Conservation (phyloP, 2,329 filamentous ascomycete species). For the Claviceps humidiphila region DNA sequence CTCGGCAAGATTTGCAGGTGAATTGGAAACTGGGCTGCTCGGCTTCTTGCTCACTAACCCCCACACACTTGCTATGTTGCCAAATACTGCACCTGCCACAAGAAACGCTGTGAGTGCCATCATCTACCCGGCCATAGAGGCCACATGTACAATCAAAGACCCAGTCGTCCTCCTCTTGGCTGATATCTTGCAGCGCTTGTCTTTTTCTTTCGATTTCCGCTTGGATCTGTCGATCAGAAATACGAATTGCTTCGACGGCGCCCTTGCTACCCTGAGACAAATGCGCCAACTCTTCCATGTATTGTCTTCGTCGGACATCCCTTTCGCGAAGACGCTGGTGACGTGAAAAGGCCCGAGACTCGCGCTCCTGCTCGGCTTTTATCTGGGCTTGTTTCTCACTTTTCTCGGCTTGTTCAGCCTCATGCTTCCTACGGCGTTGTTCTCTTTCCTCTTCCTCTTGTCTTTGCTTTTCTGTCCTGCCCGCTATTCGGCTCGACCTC, state of each 20-base stretch:
- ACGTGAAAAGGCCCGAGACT: constrained; percentile 67
- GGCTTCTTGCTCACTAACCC: constrained; percentile 63
- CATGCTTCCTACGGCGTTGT: constrained; percentile 37
- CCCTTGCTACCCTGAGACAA: constrained; percentile 64
- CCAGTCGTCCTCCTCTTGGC: constrained; percentile 71
- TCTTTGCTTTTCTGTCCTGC: constrained; percentile 65
- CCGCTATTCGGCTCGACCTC: constrained; percentile 77
- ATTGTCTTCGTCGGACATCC: constrained; percentile 66
- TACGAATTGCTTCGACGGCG: constrained; percentile 41
- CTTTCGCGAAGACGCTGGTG: constrained; percentile 79
- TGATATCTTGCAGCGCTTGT: constrained; percentile 60
- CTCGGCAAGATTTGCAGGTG: constrained; percentile 65
- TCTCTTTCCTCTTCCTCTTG: constrained; percentile 59
- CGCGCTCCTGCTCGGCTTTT: constrained; percentile 57
- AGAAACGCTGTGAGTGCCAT: constrained; percentile 84
- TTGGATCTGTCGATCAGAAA: constrained; percentile 70
- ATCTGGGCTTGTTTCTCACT: constrained; percentile 51
- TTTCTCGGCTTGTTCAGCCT: constrained; percentile 50
- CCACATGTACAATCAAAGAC: constrained; percentile 92
- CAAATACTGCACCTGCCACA: constrained; percentile 91
- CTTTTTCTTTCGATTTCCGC: constrained; percentile 70
- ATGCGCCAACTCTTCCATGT: constrained; percentile 71
- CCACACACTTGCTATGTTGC: constrained; percentile 91
- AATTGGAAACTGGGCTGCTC: constrained; percentile 82
- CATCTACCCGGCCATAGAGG: constrained; percentile 81